phyloP scores from a whole-genome alignment of 257 asterid species.

The Penstemon barbatus region DNA sequence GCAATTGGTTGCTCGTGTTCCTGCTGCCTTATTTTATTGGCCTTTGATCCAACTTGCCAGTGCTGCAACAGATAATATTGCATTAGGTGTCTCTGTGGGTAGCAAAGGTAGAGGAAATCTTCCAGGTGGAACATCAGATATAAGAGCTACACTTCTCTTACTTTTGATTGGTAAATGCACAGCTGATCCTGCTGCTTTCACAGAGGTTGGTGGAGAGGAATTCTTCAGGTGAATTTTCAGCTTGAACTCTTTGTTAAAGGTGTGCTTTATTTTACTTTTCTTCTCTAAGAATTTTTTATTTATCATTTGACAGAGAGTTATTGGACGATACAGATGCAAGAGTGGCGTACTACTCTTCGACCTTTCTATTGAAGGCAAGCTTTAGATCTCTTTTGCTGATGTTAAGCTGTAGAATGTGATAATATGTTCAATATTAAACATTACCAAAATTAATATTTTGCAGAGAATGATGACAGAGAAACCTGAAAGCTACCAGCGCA shows the following conservation, averaged over 20 bases:
- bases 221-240: slow-evolving; percentile 69
- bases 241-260: slow-evolving; percentile 25
- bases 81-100: slow-evolving; percentile 98
- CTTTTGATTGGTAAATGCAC: slow-evolving; percentile 98
- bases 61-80: slow-evolving; percentile 97
- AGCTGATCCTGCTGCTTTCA: slow-evolving; percentile 84
- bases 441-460: slow-evolving; percentile 30
- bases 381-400: slow-evolving; percentile 34
- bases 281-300: slow-evolving; percentile 10
- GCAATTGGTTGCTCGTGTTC: slow-evolving; percentile 98
- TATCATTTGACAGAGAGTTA: slow-evolving; percentile 63
- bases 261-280: slow-evolving; percentile 20
- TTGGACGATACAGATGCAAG: slow-evolving; percentile 97
- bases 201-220: slow-evolving; percentile 90
- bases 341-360: slow-evolving; percentile 98
- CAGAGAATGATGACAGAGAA: slow-evolving; percentile 99
- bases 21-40: slow-evolving; percentile 96
- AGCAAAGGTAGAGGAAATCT: slow-evolving; percentile 99
- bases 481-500: slow-evolving; percentile 89
- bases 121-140: slow-evolving; percentile 98
- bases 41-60: slow-evolving; percentile 98
- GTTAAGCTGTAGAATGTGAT: slow-evolving; percentile 18
- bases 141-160: slow-evolving; percentile 92
- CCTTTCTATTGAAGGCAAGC: slow-evolving; percentile 95
- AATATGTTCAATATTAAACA: slow-evolving; percentile 2